phyloP scores from a whole-genome alignment of 2,329 filamentous ascomycete species.

The Simplicillium aogashimaense region DNA sequence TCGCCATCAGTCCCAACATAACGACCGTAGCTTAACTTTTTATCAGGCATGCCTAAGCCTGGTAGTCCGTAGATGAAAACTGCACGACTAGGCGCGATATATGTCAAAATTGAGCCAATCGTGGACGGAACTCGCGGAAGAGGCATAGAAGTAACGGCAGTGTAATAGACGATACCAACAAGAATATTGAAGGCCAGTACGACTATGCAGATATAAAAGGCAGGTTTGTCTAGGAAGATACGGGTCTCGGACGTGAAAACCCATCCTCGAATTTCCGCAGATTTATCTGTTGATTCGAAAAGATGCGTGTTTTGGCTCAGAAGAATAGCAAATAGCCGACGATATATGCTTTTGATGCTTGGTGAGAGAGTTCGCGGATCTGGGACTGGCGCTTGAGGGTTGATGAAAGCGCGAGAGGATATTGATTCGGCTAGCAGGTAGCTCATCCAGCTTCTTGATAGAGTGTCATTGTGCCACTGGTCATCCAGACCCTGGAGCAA shows the following conservation, averaged over 20 bases:
- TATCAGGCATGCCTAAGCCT: not conserved
- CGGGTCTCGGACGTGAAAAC: slow-evolving; percentile 17
- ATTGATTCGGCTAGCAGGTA: slow-evolving; percentile 27
- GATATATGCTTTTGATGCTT: slow-evolving; percentile 13
- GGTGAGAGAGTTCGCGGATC: slow-evolving; percentile 10
- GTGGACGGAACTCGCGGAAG: slow-evolving; percentile 42
- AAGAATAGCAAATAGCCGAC: slow-evolving; percentile 13
- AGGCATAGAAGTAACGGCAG: slow-evolving; percentile 25
- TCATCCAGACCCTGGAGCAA: not conserved
- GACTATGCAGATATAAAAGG: slow-evolving; percentile 32
- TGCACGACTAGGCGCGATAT: slow-evolving; percentile 35
- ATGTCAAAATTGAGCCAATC: slow-evolving; percentile 34
- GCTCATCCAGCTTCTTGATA: slow-evolving; percentile 33
- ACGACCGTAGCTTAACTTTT: slow-evolving; percentile 36
- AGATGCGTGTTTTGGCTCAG: slow-evolving; percentile 31
- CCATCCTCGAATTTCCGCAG: too few species aligned
- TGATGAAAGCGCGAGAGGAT: slow-evolving; percentile 21
- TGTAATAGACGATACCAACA: slow-evolving; percentile 32
- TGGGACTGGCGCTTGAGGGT: slow-evolving; percentile 13
- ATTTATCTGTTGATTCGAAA: slow-evolving; percentile 15
- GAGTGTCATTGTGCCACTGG: slow-evolving; percentile 38
- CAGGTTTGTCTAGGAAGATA: slow-evolving; percentile 36
- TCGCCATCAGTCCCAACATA: slow-evolving; percentile 37
- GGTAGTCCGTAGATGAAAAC: slow-evolving; percentile 9
- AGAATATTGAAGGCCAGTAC: slow-evolving; percentile 34